Evolutionary conservation across 2,329 filamentous ascomycete genomes (phyloP), one percentile per base, ranked within the genome.

Genomic region (Cordyceps cicadae): DNA sequence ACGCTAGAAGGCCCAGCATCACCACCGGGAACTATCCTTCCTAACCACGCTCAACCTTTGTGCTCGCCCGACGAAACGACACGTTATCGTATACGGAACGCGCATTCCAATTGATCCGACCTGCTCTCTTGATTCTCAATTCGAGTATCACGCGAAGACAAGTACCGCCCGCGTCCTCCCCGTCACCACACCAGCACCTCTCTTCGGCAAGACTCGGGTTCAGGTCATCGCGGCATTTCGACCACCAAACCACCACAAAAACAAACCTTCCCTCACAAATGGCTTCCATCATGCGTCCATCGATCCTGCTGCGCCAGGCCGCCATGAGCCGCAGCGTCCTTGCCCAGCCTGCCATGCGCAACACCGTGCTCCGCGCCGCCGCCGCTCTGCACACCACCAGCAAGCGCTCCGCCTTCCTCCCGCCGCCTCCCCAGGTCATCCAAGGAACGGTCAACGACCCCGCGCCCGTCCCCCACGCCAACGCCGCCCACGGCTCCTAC

Each of bases 371-470:
- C 66, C 68, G 59, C 74, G 80, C 87, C 69, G 87, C 92, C 66
- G 87, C 89, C 68, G 87, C 89, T 68, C 96, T 99, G 83, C 92
- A 97, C 77, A 90, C 88, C 70, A 90, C 90, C 48, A 82, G 85
- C 75, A 84, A 84, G 76, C 75, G 81, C 82, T 71, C 87, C 93
- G 82, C 85, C 69, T 87, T 99, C 70, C 82, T 99, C 62, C 91
- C 93, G 63, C 87, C 92, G 60, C 84, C 89, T 66, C 92, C 92
- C 70, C 94, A 93, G 81, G 77, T 80, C 61, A 83, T 96, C 67
- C 72, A 89, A 63, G 92, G 91, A 76, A 86, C 84, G 68, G 91
- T 92, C 72, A 99, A 99, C 78, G 92, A 97, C 71, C 85, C 94
- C 60, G 89, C 84, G 37, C 85, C 84, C 45, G 76, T 96, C 26